Percentiles rank a stretch among this genome's conserved stretches.
phyloP scores from a whole-genome alignment of 2,329 filamentous ascomycete species.

The Ophiostoma tasmaniense region DNA sequence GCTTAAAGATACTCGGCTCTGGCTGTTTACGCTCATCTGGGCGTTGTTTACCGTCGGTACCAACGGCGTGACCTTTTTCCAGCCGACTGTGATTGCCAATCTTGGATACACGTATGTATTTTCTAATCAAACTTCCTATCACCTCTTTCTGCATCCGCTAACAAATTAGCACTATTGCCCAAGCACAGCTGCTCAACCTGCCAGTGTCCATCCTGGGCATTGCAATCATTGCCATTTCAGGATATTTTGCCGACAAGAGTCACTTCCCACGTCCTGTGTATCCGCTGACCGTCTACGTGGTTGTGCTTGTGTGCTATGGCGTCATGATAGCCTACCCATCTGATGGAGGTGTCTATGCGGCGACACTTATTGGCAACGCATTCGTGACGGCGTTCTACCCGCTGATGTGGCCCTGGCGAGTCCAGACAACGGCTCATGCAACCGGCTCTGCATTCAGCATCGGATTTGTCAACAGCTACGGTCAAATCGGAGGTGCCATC shows the following conservation, averaged over 20 bases:
- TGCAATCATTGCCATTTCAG: conserved; percentile 14
- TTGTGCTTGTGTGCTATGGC: conserved; percentile 17
- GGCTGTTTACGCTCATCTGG: conserved; percentile 40
- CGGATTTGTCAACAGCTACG: conserved; percentile 20
- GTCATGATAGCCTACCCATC: conserved; percentile 17
- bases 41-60: conserved; percentile 39
- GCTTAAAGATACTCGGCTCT: conserved; percentile 35
- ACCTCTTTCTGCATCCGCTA: not conserved
- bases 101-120: conserved; percentile 22
- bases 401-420: conserved; percentile 20
- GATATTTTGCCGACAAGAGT: conserved; percentile 18
- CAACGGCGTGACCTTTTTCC: conserved; percentile 35
- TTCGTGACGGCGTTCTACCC: conserved; percentile 31
- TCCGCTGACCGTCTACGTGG: conserved; percentile 11
- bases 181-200: conserved; percentile 39
- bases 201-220: conserved; percentile 16
- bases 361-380: conserved; percentile 39
- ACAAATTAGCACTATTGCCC: conserved; percentile 31
- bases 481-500: conserved; percentile 20
- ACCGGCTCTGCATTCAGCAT: conserved; percentile 20
- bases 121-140: too few species aligned
- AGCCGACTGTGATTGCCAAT: conserved; percentile 34
- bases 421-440: conserved; percentile 15
- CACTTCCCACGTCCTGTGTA: conserved; percentile 15
- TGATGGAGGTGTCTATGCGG: conserved; percentile 28